These are phyloP conservation scores for Carex pumila DNA, from an alignment of 176 grass and related monocot genomes.

Conservation along the genomic window DNA sequence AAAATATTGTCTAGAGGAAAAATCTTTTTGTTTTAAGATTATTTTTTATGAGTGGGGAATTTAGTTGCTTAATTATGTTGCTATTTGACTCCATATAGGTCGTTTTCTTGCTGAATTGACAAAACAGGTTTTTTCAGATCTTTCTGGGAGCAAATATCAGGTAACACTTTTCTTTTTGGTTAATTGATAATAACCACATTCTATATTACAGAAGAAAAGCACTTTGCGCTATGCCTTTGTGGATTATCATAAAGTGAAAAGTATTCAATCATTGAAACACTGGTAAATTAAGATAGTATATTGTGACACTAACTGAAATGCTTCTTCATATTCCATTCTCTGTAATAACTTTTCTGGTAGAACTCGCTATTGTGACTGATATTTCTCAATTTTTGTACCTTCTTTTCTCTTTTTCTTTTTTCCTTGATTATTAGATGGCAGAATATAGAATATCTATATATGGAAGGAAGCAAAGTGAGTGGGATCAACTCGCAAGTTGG, in stretches of 20 bases:
- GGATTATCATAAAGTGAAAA: neutral
- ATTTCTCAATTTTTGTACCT: neutral
- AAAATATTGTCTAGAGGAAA: constrained; percentile 7
- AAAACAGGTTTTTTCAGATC: constrained; percentile 91
- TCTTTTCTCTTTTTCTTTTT: constrained; percentile 11
- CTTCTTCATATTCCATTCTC: neutral
- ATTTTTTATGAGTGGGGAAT: constrained; percentile 15
- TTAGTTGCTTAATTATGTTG: constrained; percentile 15
- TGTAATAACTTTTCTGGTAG: neutral
- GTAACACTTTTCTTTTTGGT: constrained; percentile 26
- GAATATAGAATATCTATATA: constrained; percentile 99
- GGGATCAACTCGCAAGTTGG: constrained; percentile 97
- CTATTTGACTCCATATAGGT: constrained; percentile 41
- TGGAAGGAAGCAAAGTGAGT: constrained; percentile 99
- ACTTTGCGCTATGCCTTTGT: neutral
- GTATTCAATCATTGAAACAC: constrained; percentile 7
- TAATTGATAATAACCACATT: neutral
- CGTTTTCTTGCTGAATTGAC: constrained; percentile 94
- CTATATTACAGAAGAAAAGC: neutral
- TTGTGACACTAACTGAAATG: neutral
- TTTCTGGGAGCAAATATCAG: constrained; percentile 97
- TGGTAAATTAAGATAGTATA: constrained; percentile 10
- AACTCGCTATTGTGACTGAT: neutral
- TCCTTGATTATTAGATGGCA: constrained; percentile 67
- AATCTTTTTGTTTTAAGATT: neutral